Conservation (phyloP, 169 alveolate species). For the Cryptosporidium felis region DNA sequence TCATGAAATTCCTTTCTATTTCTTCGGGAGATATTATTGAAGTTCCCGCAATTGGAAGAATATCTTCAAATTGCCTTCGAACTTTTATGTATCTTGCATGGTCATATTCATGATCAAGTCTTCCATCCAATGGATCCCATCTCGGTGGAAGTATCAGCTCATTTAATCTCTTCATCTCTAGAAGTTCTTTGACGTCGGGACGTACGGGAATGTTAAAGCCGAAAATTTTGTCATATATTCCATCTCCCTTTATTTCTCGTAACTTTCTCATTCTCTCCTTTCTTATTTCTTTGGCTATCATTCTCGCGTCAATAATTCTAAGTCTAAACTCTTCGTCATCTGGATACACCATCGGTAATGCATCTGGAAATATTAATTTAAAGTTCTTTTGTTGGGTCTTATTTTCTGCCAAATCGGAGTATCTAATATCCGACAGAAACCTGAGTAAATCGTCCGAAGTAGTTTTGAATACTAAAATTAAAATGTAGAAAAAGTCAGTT, state of each 20-base stretch:
- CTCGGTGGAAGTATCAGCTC: slow-evolving; percentile 65
- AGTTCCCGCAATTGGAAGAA: slow-evolving; percentile 49
- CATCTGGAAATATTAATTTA: slow-evolving; percentile 55
- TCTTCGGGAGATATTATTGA: slow-evolving; percentile 26
- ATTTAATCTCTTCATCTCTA: slow-evolving; percentile 56
- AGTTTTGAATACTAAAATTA: slow-evolving; percentile 34
- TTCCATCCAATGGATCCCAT: slow-evolving; percentile 72
- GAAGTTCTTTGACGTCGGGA: slow-evolving; percentile 59
- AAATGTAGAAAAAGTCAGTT: neutral
- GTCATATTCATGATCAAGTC: slow-evolving; percentile 69
- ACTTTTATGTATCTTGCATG: slow-evolving; percentile 58
- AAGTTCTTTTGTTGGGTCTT: neutral
- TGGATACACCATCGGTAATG: slow-evolving; percentile 67
- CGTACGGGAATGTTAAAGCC: slow-evolving; percentile 36
- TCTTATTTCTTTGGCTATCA: slow-evolving; percentile 53
- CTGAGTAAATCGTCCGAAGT: slow-evolving; percentile 52
- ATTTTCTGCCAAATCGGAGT: slow-evolving; percentile 24
- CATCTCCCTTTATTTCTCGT: slow-evolving; percentile 17
- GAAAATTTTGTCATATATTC: slow-evolving; percentile 46
- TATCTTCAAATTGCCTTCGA: slow-evolving; percentile 58
- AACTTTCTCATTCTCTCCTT: slow-evolving; percentile 23
- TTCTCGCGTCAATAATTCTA: slow-evolving; percentile 67
- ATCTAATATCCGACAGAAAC: slow-evolving; percentile 30
- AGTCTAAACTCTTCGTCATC: slow-evolving; percentile 70
- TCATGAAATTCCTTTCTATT: slow-evolving; percentile 44